Evolutionary conservation across 129 eudicot species (phyloP).

Genomic region (sunflower (Helianthus annuus)): DNA sequence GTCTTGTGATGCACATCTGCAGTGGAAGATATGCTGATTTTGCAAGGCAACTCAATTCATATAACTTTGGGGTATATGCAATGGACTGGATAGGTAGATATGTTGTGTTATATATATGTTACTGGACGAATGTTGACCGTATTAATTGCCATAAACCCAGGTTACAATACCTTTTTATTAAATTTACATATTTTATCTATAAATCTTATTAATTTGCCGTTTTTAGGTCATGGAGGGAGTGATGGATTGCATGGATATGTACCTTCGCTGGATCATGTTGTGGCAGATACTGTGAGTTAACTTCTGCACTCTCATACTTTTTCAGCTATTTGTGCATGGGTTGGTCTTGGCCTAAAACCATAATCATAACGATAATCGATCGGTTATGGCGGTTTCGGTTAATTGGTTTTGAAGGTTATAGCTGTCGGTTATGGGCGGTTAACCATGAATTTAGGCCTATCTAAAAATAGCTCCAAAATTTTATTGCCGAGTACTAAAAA

Average conservation of each 20-base stretch:
- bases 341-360: no score
- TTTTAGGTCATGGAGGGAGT: slow-evolving; percentile 95
- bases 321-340: no score
- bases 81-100: slow-evolving; percentile 98
- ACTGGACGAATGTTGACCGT: slow-evolving; percentile 12
- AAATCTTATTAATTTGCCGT: not conserved
- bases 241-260: slow-evolving; percentile 99
- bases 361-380: no score
- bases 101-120: slow-evolving; percentile 14
- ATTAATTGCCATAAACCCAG: slow-evolving; percentile 15
- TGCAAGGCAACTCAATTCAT: slow-evolving; percentile 78
- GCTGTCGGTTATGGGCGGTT: no score
- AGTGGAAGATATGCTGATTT: slow-evolving; percentile 93
- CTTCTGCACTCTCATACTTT: not conserved
- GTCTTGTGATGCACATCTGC: slow-evolving; percentile 23
- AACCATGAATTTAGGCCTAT: no score
- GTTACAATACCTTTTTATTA: not conserved
- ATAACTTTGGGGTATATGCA: slow-evolving; percentile 89
- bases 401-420: no score
- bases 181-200: not conserved
- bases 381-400: no score
- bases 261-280: slow-evolving; percentile 94
- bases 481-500: no score
- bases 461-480: no score
- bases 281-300: slow-evolving; percentile 91